Evolutionary conservation across 75 land plant genomes (phyloP), one percentile per base, ranked within the genome.

Genomic region (Pseudotsuga menziesii): DNA sequence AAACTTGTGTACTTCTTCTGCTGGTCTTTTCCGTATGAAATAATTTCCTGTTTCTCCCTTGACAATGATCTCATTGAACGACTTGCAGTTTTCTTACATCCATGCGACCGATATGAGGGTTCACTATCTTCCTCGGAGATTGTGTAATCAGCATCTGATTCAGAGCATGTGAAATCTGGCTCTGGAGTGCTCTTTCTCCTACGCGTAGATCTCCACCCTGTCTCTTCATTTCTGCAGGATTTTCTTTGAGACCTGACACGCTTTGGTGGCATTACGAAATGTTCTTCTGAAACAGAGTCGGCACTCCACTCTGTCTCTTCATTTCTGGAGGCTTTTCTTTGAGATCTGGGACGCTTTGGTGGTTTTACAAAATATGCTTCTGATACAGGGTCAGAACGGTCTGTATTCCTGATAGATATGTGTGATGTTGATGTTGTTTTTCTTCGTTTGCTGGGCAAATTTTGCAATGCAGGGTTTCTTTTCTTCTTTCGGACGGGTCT

Each of bases 81-180:
- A 41, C 41, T 59, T n/a, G 26, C 73, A 39, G 72, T 36, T 61
- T 17, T 74, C 26, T 79, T 57, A 81, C 61, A 83, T 61, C 70
- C 26, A 23, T 61, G 73, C 17, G 90, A 83, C 73, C 86, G 88
- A 67, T 59, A 83, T 15, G 82, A 13, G 5, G 55, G 61, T 23
- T 84, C 83, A 17, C 69, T 61, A 61, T 82, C 84, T 35, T 82
- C 89, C 19, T 78, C 84, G 19, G 83, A 84, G 15, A 84, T 73
- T 23, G 52, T 77, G 44, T 62, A 81, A 32, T 84, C 89, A 69
- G 29, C 74, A 59, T 80, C 82, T 12, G 86, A 75, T n/a, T 73
- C 85, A n/a, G 89, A 84, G 57, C 62, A 41, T 1, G 27, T 64
- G 22, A 56, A 74, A 62, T 85, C 83, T 77, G 85, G 78, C 74